These are phyloP conservation scores for Chloroidium sp. DNA, from an alignment of 163 green algal genomes.

Conservation along the genomic window DNA sequence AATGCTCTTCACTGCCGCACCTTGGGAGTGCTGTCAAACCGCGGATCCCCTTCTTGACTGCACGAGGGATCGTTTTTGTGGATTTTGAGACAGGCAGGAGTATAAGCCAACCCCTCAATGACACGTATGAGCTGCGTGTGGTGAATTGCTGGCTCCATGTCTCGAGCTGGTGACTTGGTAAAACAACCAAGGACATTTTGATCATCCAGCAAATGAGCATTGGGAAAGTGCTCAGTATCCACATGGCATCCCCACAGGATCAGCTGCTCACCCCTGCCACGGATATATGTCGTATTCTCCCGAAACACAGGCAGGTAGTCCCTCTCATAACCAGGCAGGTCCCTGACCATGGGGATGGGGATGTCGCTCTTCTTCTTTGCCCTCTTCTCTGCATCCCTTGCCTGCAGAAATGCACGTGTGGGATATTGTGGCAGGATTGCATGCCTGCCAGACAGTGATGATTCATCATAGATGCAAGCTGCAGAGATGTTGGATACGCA, in stretches of 20 bases:
- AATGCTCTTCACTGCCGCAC: background rate
- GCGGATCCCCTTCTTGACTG: too few relatives aligned
- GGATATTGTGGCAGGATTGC: background rate
- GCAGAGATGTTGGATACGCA: too few relatives aligned
- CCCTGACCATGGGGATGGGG: constrained; percentile 57
- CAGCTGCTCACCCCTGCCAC: constrained; percentile 38
- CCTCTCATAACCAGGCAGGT: constrained; percentile 66
- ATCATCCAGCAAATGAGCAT: background rate
- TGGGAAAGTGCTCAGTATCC: background rate
- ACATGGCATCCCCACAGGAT: background rate
- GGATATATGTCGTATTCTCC: constrained; percentile 61
- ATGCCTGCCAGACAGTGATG: background rate
- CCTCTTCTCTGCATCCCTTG: constrained; percentile 30
- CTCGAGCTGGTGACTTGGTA: background rate
- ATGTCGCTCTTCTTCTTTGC: constrained; percentile 67
- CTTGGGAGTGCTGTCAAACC: background rate
- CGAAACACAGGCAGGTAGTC: constrained; percentile 82
- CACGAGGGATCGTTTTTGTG: too few relatives aligned
- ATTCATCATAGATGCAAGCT: too few relatives aligned
- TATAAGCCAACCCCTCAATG: too few relatives aligned
- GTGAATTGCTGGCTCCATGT: background rate
- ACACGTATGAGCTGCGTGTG: background rate
- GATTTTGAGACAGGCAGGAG: too few relatives aligned
- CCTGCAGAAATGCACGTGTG: constrained; percentile 2
- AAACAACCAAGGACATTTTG: background rate